phyloP scores from a whole-genome alignment of 192 early-diverging fungal genomes.

The Backusella tuberculispora region DNA sequence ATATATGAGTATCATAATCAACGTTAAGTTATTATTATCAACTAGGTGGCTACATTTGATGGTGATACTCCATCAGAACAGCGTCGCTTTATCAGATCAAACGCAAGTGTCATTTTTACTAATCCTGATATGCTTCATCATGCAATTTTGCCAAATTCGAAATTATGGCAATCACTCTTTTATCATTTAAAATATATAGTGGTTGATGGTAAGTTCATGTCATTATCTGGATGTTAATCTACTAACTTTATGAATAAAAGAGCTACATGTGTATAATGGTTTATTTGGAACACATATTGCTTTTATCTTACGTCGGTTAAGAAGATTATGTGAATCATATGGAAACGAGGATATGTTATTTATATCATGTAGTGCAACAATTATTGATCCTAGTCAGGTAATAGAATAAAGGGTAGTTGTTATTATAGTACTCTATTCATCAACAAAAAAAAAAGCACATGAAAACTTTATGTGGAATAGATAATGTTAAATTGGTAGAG shows the following conservation, averaged over 20 bases:
- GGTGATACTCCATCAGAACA: slow-evolving; percentile 61
- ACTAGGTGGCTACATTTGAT: slow-evolving; percentile 57
- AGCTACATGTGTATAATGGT: slow-evolving; percentile 73
- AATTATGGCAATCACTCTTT: slow-evolving; percentile 63
- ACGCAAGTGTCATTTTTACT: slow-evolving; percentile 69
- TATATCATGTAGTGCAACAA: slow-evolving; percentile 68
- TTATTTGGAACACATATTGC: slow-evolving; percentile 70
- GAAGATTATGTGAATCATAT: slow-evolving; percentile 52
- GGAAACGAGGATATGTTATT: slow-evolving; percentile 57
- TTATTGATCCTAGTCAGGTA: slow-evolving; percentile 55
- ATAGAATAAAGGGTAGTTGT: background rate
- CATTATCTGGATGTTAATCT: background rate
- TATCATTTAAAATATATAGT: slow-evolving; percentile 61
- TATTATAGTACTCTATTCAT: background rate
- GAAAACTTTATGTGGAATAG: slow-evolving; percentile 36
- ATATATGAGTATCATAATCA: too few species aligned
- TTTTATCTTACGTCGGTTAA: slow-evolving; percentile 66
- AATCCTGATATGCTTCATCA: slow-evolving; percentile 85
- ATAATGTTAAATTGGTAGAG: slow-evolving; percentile 24
- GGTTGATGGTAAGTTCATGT: slow-evolving; percentile 53
- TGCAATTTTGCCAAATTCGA: slow-evolving; percentile 62
- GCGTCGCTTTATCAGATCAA: slow-evolving; percentile 53
- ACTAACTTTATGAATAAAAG: slow-evolving; percentile 31
- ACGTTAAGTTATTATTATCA: background rate
- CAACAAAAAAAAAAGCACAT: slow-evolving; percentile 32